Evolutionary conservation across 2,329 filamentous ascomycete genomes (phyloP), one percentile per base, ranked within the genome.

Genomic region (Monosporascus sp.): DNA sequence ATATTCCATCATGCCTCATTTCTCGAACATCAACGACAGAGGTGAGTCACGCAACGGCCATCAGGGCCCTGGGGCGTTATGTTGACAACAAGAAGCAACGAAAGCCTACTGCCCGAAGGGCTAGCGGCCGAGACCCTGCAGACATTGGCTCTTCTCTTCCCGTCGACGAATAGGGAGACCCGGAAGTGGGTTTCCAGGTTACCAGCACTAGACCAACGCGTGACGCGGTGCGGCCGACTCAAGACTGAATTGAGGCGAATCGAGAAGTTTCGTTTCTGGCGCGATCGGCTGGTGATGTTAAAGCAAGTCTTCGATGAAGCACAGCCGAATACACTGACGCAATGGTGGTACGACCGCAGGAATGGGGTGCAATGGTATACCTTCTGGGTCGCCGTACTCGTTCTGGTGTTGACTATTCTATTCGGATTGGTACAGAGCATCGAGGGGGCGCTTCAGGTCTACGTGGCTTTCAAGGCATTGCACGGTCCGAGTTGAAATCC

Each of bases 311-410:
- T 72, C 46, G 67, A 77, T 56, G 65, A 76, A 54, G 54, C 71
- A 5, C 54, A 64, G 48, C 67, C 72, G 7, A 59, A 58, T 27
- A 69, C 62, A 0, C 38, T 77, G 1, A 62, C 61, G 0, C 70
- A 76, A 46, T 75, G 70, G 71, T 77, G 75, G 74, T 60, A 68
- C 50, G 74, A 77, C 53, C 55, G 69, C 4, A 57, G 75, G 1
- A 72, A 74, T 31, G 65, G 69, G 0, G 68, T 71, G 0, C 74
- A 77, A 49, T 76, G 74, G 72, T 76, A 71, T 48, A 75, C 71
- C 1, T 74, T 77, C 49, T 78, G 75, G 75, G 65, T 77, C 3
- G 74, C 72, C 0, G 63, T 75, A 3, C n/a, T 74, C 6, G 50
- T 76, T 1, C 45, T 75, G 0, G 37, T 61, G 15, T 58, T 73